Evolutionary conservation across 208 protist genomes (phyloP).

Genomic region (Acanthamoeba royreba): DNA sequence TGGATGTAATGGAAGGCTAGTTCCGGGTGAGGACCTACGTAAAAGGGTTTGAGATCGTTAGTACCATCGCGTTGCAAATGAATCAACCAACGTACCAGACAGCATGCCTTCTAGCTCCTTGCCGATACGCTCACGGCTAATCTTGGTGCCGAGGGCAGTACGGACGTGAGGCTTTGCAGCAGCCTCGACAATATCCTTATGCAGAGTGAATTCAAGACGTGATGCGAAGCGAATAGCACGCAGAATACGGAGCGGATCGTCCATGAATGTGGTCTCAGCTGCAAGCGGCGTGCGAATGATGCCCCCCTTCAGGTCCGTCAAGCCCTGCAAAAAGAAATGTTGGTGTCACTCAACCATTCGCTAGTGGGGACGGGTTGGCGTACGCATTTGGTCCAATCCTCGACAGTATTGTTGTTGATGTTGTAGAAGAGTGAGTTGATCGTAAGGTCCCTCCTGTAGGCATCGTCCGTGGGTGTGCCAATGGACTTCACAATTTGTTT

Average conservation of each 20-base stretch:
- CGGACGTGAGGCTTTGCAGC: background rate
- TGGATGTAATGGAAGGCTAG: slow-evolving; percentile 23
- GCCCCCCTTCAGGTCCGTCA: slow-evolving; percentile 85
- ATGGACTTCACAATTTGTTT: background rate
- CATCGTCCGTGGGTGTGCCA: slow-evolving; percentile 90
- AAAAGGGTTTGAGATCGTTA: background rate
- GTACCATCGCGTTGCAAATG: background rate
- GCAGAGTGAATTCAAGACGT: background rate
- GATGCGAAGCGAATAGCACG: background rate
- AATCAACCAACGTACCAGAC: background rate
- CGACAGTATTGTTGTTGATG: slow-evolving; percentile 89
- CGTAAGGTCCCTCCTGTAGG: slow-evolving; percentile 96
- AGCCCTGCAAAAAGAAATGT: slow-evolving; percentile 88
- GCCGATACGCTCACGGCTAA: background rate
- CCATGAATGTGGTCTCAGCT: slow-evolving; percentile 69
- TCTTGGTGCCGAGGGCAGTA: background rate
- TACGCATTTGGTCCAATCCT: slow-evolving; percentile 79
- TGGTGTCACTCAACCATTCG: slow-evolving; percentile 97
- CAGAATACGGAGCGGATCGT: slow-evolving; percentile 93
- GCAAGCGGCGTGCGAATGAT: slow-evolving; percentile 85
- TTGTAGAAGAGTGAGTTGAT: slow-evolving; percentile 99
- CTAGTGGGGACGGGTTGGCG: slow-evolving; percentile 83
- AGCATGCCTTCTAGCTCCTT: slow-evolving; percentile 39
- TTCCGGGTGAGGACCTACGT: background rate
- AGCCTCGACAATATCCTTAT: background rate